Percentiles rank a stretch among this genome's conserved stretches.
phyloP scores from a whole-genome alignment of 805 yeast genomes.

The Candida orba region DNA sequence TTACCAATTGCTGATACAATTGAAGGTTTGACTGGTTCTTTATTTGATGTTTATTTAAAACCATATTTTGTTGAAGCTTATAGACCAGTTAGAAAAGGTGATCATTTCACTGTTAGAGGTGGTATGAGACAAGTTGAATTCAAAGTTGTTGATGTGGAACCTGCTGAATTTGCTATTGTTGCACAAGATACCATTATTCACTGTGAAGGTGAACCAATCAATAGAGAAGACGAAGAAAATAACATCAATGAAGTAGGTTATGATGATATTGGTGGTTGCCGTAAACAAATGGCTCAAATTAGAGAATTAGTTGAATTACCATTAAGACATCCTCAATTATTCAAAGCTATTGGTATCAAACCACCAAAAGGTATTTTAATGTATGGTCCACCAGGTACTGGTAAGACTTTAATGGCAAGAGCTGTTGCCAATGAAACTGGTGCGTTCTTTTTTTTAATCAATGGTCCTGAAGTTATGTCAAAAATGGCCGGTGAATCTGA shows the following conservation, averaged over 20 bases:
- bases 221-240: constrained; percentile 96
- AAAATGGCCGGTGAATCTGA: constrained; percentile 99
- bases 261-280: constrained; percentile 98
- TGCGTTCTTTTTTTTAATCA: constrained; percentile 94
- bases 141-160: constrained; percentile 97
- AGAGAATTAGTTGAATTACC: constrained; percentile 98
- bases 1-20: constrained; percentile 97
- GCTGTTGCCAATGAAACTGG: constrained; percentile 99
- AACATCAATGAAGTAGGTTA: constrained; percentile 96
- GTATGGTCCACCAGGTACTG: constrained; percentile 99
- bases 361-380: constrained; percentile 97
- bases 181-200: constrained; percentile 98
- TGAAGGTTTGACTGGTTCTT: constrained; percentile 94
- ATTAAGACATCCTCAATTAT: constrained; percentile 94
- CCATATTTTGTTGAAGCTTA: constrained; percentile 99
- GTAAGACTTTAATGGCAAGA: constrained; percentile 98
- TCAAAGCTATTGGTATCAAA: constrained; percentile 96
- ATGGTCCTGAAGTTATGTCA: constrained; percentile 99
- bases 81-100: constrained; percentile 97
- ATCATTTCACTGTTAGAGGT: constrained; percentile 92
- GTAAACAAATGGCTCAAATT: constrained; percentile 99
- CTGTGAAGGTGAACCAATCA: constrained; percentile 98
- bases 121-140: constrained; percentile 99
- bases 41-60: constrained; percentile 92
- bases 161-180: constrained; percentile 94